Conservation (phyloP, 2,329 filamentous ascomycete genomes). For the Periconia digitata region DNA sequence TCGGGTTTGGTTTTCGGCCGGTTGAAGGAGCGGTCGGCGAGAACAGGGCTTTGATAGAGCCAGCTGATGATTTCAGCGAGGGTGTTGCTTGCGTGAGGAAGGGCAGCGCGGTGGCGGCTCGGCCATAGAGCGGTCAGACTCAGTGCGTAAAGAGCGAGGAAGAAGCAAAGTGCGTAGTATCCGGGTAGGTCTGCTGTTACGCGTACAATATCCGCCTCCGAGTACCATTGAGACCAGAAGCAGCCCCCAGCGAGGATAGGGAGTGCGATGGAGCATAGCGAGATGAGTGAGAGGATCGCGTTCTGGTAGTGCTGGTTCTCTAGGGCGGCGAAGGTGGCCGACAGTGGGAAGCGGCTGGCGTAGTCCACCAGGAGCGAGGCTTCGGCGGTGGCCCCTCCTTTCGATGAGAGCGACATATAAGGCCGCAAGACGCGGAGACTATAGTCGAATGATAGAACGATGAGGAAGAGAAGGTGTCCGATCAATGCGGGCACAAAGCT, state of each 20-base stretch:
- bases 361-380: constrained; percentile 71
- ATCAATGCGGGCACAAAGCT: constrained; percentile 71
- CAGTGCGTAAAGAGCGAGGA: constrained; percentile 70
- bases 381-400: constrained; percentile 63
- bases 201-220: constrained; percentile 32
- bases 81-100: constrained; percentile 73
- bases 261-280: constrained; percentile 61
- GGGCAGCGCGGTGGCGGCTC: constrained; percentile 59
- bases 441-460: constrained; percentile 68
- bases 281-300: constrained; percentile 62
- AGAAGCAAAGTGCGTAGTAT: constrained; percentile 71
- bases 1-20: constrained; percentile 67
- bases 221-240: constrained; percentile 71
- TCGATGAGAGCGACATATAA: constrained; percentile 64
- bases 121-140: constrained; percentile 62
- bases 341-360: constrained; percentile 64
- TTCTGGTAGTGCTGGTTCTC: constrained; percentile 67
- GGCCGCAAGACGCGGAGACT: constrained; percentile 67
- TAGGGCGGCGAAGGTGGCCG: constrained; percentile 60
- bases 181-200: constrained; percentile 73
- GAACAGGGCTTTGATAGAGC: constrained; percentile 70
- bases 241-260: constrained; percentile 70
- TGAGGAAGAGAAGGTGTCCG: constrained; percentile 67
- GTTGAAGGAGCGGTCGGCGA: constrained; percentile 72
- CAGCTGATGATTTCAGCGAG: constrained; percentile 79